These are phyloP conservation scores for Penicillium sclerotigenum DNA, from an alignment of 2,329 filamentous ascomycete genomes.

Conservation along the genomic window DNA sequence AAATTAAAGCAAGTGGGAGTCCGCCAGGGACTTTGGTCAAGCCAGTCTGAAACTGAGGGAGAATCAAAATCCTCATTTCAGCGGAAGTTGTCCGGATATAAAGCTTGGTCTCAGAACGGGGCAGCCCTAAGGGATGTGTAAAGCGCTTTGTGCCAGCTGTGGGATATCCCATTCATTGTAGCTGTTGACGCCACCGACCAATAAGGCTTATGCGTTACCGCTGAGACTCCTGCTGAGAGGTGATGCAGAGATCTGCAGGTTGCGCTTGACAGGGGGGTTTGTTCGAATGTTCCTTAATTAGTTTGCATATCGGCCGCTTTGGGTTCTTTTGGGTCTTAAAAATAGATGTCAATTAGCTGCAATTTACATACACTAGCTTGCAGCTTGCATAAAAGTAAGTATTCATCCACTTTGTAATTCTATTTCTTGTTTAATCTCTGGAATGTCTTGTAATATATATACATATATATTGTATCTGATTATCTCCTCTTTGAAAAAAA, in stretches of 20 bases:
- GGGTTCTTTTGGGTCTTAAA: too few species aligned
- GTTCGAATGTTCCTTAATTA: slow-evolving; percentile 19
- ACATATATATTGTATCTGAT: too few species aligned
- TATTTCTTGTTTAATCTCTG: neutral
- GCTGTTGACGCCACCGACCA: slow-evolving; percentile 6
- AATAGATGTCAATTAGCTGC: slow-evolving; percentile 22
- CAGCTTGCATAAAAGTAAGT: neutral
- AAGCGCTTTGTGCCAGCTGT: slow-evolving; percentile 8
- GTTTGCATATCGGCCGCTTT: slow-evolving; percentile 2
- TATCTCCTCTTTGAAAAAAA: neutral
- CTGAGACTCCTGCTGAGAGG: slow-evolving; percentile 19
- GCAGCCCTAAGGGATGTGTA: slow-evolving; percentile 4
- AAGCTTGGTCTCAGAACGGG: slow-evolving; percentile 18
- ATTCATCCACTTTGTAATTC: neutral
- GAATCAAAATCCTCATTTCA: neutral
- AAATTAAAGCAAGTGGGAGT: neutral
- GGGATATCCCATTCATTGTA: neutral
- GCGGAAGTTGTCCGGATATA: slow-evolving; percentile 24
- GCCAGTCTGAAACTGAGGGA: neutral
- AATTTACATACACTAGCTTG: neutral
- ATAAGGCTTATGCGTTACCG: slow-evolving; percentile 16
- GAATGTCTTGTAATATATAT: too few species aligned
- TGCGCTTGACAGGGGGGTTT: slow-evolving; percentile 3
- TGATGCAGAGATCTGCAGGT: slow-evolving; percentile 14
- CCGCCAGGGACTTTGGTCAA: neutral